A percentile compares a stretch with the other conserved stretches of the same genome.
These are phyloP conservation scores for Lactuca sativa DNA, from an alignment of 129 eudicot species.

Conservation along the genomic window DNA sequence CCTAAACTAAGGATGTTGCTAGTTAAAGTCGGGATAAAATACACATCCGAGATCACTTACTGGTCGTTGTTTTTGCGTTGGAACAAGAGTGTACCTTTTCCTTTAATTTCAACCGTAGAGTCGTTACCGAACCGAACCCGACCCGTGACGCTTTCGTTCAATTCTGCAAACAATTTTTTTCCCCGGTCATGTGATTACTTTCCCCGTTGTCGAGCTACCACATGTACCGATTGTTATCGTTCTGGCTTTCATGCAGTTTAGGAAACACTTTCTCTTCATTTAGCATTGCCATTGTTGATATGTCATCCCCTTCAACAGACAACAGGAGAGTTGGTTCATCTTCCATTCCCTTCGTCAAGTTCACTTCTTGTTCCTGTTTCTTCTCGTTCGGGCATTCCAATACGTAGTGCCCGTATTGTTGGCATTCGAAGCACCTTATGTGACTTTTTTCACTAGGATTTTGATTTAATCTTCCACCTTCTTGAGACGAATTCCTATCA, in stretches of 20 bases:
- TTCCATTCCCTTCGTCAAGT: not conserved
- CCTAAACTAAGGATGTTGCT: too few relatives aligned
- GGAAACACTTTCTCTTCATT: slow-evolving; percentile 4
- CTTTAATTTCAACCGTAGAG: not conserved
- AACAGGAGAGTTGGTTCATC: not conserved
- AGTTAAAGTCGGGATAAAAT: not conserved
- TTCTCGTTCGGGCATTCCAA: not conserved
- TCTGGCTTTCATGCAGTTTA: not conserved
- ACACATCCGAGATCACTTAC: not conserved
- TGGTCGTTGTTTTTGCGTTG: slow-evolving; percentile 1
- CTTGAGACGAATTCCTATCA: not conserved
- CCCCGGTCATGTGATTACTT: not conserved
- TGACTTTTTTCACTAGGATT: not conserved
- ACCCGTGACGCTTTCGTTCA: not conserved
- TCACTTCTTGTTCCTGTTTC: slow-evolving; percentile 2
- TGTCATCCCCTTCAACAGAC: not conserved
- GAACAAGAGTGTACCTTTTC: not conserved
- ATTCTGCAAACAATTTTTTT: not conserved
- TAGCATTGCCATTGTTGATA: not conserved
- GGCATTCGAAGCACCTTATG: too few relatives aligned
- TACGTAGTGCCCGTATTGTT: not conserved
- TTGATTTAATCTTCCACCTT: not conserved
- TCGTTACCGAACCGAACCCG: not conserved
- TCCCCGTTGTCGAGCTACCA: slow-evolving; percentile 2
- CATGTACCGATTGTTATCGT: not conserved